phyloP scores from a whole-genome alignment of 148 eudicot genomes.

The Pouteria glomerata region DNA sequence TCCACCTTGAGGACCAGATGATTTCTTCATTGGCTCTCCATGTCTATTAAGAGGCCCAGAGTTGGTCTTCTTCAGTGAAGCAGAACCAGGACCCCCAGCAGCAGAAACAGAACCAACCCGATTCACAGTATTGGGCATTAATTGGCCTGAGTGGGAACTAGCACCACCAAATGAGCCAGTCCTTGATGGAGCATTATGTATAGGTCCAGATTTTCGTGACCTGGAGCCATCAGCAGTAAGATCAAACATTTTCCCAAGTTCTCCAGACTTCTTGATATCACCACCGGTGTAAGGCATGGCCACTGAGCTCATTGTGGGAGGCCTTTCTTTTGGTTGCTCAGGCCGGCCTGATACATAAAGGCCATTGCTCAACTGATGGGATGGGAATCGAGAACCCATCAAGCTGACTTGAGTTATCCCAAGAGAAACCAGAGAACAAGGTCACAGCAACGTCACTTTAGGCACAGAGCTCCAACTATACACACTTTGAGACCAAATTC shows the following conservation, averaged over 20 bases:
- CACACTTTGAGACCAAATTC: constrained; percentile 21
- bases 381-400: constrained; percentile 81
- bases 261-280: constrained; percentile 83
- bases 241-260: constrained; percentile 91
- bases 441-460: background rate
- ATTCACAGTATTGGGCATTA: constrained; percentile 40
- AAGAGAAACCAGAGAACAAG: constrained; percentile 20
- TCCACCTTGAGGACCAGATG: constrained; percentile 73
- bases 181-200: constrained; percentile 60
- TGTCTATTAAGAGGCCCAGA: constrained; percentile 91
- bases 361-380: constrained; percentile 83
- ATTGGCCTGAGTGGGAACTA: constrained; percentile 59
- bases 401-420: constrained; percentile 8
- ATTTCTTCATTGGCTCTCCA: constrained; percentile 77
- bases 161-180: constrained; percentile 77
- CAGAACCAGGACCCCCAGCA: constrained; percentile 43
- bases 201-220: constrained; percentile 78
- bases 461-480: background rate
- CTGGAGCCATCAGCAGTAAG: constrained; percentile 61
- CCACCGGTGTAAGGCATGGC: constrained; percentile 90
- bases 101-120: constrained; percentile 39
- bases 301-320: constrained; percentile 76
- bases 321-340: constrained; percentile 79
- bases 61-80: constrained; percentile 60
- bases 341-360: constrained; percentile 82